phyloP scores from a whole-genome alignment of 2,329 filamentous ascomycete genomes.

The Neospermospora avenae region DNA sequence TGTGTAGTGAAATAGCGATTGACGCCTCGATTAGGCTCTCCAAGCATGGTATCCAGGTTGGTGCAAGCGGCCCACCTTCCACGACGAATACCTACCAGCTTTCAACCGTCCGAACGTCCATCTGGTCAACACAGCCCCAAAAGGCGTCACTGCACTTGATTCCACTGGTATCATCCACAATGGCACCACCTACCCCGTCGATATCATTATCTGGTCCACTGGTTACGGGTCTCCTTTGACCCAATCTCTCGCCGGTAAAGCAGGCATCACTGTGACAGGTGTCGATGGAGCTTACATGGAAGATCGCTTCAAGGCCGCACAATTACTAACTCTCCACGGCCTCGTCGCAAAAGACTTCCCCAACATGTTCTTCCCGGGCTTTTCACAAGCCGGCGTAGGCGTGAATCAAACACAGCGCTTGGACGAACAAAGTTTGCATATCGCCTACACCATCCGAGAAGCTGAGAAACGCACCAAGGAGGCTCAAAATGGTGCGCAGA shows the following conservation, averaged over 20 bases:
- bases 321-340: slow-evolving; percentile 50
- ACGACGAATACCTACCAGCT: slow-evolving; percentile 53
- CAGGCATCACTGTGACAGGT: slow-evolving; percentile 42
- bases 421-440: slow-evolving; percentile 40
- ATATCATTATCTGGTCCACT: slow-evolving; percentile 46
- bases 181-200: slow-evolving; percentile 46
- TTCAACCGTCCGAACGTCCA: slow-evolving; percentile 59
- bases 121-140: slow-evolving; percentile 57
- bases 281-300: slow-evolving; percentile 43
- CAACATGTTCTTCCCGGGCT: slow-evolving; percentile 49
- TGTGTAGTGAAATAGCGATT: neutral
- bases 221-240: slow-evolving; percentile 30
- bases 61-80: slow-evolving; percentile 63
- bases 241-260: slow-evolving; percentile 33
- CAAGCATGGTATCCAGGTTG: slow-evolving; percentile 57
- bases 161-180: slow-evolving; percentile 45
- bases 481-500: slow-evolving; percentile 43
- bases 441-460: slow-evolving; percentile 43
- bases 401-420: slow-evolving; percentile 40
- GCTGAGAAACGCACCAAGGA: slow-evolving; percentile 28
- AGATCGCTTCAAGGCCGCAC: slow-evolving; percentile 43
- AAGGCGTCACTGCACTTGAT: slow-evolving; percentile 47
- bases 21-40: neutral
- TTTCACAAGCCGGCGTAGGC: slow-evolving; percentile 41
- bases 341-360: slow-evolving; percentile 48